Base-by-base conservation (phyloP, 306 rosid genomes). In the Rubus idaeus region DNA sequence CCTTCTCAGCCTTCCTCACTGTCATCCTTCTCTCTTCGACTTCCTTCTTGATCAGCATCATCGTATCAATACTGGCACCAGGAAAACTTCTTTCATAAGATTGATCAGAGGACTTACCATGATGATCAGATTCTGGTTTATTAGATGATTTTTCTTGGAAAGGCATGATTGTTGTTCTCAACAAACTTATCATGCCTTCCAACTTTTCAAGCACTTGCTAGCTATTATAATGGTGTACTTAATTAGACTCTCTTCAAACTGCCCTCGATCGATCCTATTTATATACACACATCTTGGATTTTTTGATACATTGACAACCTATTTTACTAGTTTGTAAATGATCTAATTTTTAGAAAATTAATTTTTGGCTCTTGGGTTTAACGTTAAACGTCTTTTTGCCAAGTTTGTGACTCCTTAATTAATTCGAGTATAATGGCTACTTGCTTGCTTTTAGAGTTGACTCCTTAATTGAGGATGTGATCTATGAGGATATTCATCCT, bases 1-100 rank as follows among this genome's bases (percentile, higher is more conserved):
- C 66, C 66, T 74, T 80, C 57, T 80, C 72, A 23, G 79, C 79
- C 8, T 58, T 67, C 21, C 68, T 23, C 26, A 30, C 4, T 46
- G 13, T 61, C 6, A 23, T 44, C 20, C 18, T 35, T 40, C 18
- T 74, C 23, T 74, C 68, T 47, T 74, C 56, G 10, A 35, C 41
- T 26, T 53, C 21, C 45, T 39, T 30, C 65, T 61, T 72, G 30
- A 65, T 41, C 77, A 39, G 62, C 67, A 8, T 53, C 70, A 21
- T 2, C 47, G 47, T 4, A 46, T 74, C 70, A 61, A 14, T 30
- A 21, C 42, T 61, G 35, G 70, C 46, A 45, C 40, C 47, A 12
- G 60, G 18, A 30, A 37, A 30, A 8, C 69, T 26, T 45, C 13
- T 5, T 40, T n/a, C 70, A 5, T 42, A 5, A 44, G 71, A 45